Base-by-base conservation (phyloP, 495 filamentous ascomycete genomes). In the Melanomma pulvis-pyrius region DNA sequence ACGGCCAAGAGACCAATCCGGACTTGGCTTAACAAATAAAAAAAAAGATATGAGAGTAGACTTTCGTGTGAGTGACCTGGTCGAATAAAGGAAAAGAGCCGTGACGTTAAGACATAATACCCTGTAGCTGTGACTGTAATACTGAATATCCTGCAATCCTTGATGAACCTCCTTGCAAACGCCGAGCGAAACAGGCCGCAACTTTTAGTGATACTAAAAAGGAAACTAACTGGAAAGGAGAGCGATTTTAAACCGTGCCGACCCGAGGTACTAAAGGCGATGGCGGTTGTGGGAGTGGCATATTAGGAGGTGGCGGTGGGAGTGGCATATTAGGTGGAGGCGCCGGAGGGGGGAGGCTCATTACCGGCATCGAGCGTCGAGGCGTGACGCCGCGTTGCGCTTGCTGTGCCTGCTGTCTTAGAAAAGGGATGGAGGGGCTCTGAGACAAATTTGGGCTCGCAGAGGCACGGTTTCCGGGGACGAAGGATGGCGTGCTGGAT, bases 261-360 rank as follows among this genome's bases (percentile, higher is more conserved):
- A 47, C 19, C 26, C 55, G 32, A 1, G 44, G 6, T 11, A 24
- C 17, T 2, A 25, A 34, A 34, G 12, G 12, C 30, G 12, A 12
- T 34, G 30, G 30, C 12, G 30, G 30, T 12, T 4, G 30, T 12
- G 30, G 30, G 5, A 34, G 30, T 5, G 30, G 30, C 30, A 34
- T 34, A 34, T 34, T 32, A 21, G 70, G 66, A 34, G 70, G 74
- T 15, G 73, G 71, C 0, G 73, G 68, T n/a, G 75, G 75, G 19
- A 73, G 46, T 21, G 71, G 71, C 68, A 73, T 71, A 47, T 66
- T 73, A 49, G 71, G 71, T 28, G 75, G 74, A 11, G 73, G 73
- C 12, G 71, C 70, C 8, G 75, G 75, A n/a, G 75, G 75, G 1
- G 73, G 73, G 17, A 77, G 64, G 2, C 69, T 67, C 17, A 74